Percentiles rank a stretch among this genome's conserved stretches.
phyloP scores from a whole-genome alignment of 345 rosid species.

The Syzygium oleosum region DNA sequence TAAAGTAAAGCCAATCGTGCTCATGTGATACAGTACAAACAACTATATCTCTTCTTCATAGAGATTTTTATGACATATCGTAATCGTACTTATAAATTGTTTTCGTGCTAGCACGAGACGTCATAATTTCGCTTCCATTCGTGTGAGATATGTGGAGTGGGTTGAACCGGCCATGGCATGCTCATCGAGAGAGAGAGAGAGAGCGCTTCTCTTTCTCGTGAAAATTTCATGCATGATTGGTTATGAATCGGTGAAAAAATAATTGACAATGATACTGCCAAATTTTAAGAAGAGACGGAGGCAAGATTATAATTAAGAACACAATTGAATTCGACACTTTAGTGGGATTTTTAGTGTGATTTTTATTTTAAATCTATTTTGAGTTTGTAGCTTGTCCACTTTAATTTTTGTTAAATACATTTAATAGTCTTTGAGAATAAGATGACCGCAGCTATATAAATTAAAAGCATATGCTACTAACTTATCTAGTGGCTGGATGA shows the following conservation, averaged over 20 bases:
- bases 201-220: too few relatives aligned
- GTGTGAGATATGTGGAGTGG: rapidly evolving
- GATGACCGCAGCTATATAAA: neutral
- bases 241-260: too few relatives aligned
- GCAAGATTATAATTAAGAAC: too few relatives aligned
- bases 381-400: neutral
- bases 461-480: neutral
- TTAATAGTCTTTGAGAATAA: neutral
- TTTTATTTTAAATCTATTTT: neutral
- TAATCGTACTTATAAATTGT: too few relatives aligned
- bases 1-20: neutral
- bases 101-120: neutral
- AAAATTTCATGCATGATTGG: too few relatives aligned
- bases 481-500: neutral
- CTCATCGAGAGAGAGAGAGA: too few relatives aligned
- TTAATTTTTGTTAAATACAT: neutral
- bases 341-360: neutral
- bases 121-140: too few relatives aligned
- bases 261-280: neutral
- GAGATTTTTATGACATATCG: rapidly evolving
- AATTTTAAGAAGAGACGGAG: neutral
- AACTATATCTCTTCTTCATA: rapidly evolving
- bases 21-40: neutral
- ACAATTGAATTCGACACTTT: too few relatives aligned
- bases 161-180: neutral